These are phyloP conservation scores for Heterobasidion parviporum DNA, from an alignment of 1,284 basidiomycete genomes.

Conservation along the genomic window DNA sequence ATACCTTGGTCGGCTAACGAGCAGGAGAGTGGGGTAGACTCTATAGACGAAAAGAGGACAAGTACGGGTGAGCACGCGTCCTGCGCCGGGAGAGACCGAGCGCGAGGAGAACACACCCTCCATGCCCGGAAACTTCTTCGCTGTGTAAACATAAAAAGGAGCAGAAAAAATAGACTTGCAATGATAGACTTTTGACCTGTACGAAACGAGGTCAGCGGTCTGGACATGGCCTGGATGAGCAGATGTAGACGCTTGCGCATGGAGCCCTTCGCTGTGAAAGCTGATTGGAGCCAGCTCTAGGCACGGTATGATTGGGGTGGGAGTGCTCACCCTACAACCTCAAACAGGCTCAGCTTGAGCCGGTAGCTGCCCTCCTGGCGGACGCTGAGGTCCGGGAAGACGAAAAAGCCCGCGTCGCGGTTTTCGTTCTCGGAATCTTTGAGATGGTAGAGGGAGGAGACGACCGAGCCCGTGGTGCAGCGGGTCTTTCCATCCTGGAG, in stretches of 20 bases:
- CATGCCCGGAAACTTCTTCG: conserved; percentile 93
- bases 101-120: conserved; percentile 48
- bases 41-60: conserved; percentile 26
- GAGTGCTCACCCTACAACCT: conserved; percentile 76
- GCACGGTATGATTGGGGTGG: not conserved
- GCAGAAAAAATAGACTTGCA: conserved; percentile 85
- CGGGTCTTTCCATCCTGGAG: conserved; percentile 80
- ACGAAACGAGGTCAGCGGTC: not conserved
- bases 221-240: not conserved
- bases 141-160: conserved; percentile 86
- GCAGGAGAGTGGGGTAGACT: conserved; percentile 82
- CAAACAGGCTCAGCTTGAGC: conserved; percentile 87
- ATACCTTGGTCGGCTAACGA: conserved; percentile 88
- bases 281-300: not conserved
- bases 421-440: conserved; percentile 84
- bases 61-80: conserved; percentile 5
- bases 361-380: conserved; percentile 84
- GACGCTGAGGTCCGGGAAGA: conserved; percentile 83
- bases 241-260: not conserved
- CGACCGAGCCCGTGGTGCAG: conserved; percentile 84
- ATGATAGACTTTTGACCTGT: conserved; percentile 73
- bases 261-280: not conserved
- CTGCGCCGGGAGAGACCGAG: not conserved
- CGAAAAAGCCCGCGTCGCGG: conserved; percentile 85
- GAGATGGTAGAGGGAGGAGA: conserved; percentile 90